Conservation (phyloP, 306 rosid genomes). For the Vachellia pachyceras region DNA sequence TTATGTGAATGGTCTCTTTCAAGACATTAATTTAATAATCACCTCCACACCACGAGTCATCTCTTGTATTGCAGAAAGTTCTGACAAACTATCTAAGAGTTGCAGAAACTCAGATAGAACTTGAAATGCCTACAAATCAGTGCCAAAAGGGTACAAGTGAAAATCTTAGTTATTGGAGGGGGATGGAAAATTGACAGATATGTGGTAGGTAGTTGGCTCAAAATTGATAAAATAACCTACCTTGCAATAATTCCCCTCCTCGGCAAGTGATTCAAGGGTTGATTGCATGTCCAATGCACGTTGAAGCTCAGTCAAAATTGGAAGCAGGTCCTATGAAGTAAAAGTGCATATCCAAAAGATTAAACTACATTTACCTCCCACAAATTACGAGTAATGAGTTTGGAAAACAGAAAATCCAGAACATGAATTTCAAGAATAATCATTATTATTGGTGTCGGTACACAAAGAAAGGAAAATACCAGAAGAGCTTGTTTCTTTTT, state of each 20-base stretch:
- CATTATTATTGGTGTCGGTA: slow-evolving; percentile 14
- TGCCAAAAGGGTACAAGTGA: slow-evolving; percentile 27
- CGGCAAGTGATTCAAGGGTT: slow-evolving; percentile 83
- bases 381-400: slow-evolving; percentile 21
- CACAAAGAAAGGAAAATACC: slow-evolving; percentile 59
- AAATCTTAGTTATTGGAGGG: slow-evolving; percentile 32
- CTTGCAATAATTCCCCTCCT: slow-evolving; percentile 94
- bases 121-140: slow-evolving; percentile 89
- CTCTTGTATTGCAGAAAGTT: slow-evolving; percentile 89
- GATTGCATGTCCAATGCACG: slow-evolving; percentile 87
- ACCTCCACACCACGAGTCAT: slow-evolving; percentile 96
- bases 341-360: slow-evolving; percentile 28
- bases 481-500: slow-evolving; percentile 90
- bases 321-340: slow-evolving; percentile 77
- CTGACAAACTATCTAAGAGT: slow-evolving; percentile 87
- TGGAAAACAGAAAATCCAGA: slow-evolving; percentile 22
- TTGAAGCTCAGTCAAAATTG: slow-evolving; percentile 78
- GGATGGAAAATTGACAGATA: slow-evolving; percentile 3
- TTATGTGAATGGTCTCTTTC: slow-evolving; percentile 35
- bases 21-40: slow-evolving; percentile 45
- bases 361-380: slow-evolving; percentile 25
- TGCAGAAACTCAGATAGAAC: slow-evolving; percentile 95
- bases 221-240: slow-evolving; percentile 55
- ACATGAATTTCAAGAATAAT: slow-evolving; percentile 30
- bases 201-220: slow-evolving; percentile 21